A percentile compares a stretch with the other conserved stretches of the same genome.
Evolutionary conservation across 257 asterid species (phyloP).

Genomic region (Penstemon newberryi): DNA sequence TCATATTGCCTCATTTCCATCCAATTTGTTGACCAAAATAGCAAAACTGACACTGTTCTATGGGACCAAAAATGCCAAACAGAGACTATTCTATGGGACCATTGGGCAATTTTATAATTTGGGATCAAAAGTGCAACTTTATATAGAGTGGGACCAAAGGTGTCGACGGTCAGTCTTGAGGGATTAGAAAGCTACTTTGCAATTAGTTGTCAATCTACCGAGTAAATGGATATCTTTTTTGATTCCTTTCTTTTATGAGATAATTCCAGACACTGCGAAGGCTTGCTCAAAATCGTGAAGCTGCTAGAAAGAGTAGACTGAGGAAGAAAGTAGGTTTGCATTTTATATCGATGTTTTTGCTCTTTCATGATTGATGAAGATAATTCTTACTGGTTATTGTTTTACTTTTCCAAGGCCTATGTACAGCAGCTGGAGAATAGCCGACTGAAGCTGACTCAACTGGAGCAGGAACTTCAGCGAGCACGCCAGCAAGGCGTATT

Average conservation of each 20-base stretch:
- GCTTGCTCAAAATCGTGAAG: constrained; percentile 97
- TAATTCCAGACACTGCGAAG: constrained; percentile 66
- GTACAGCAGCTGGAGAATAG: constrained; percentile 96
- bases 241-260: constrained; percentile 24
- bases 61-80: no score
- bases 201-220: constrained; percentile 3
- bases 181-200: no score
- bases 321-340: constrained; percentile 75
- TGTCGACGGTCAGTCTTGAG: no score
- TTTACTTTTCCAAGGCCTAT: constrained; percentile 61
- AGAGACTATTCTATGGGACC: no score
- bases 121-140: no score
- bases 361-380: constrained; percentile 19
- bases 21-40: no score
- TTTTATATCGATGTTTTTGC: constrained; percentile 8
- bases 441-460: constrained; percentile 79
- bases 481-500: constrained; percentile 81
- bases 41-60: no score
- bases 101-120: no score
- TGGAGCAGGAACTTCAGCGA: constrained; percentile 92
- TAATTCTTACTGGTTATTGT: constrained; percentile 16
- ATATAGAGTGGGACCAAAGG: no score
- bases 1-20: no score
- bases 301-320: constrained; percentile 90
- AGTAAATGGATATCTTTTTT: constrained; percentile 22